These are phyloP conservation scores for Trifolium dubium DNA, from an alignment of 306 rosid species.

Conservation along the genomic window DNA sequence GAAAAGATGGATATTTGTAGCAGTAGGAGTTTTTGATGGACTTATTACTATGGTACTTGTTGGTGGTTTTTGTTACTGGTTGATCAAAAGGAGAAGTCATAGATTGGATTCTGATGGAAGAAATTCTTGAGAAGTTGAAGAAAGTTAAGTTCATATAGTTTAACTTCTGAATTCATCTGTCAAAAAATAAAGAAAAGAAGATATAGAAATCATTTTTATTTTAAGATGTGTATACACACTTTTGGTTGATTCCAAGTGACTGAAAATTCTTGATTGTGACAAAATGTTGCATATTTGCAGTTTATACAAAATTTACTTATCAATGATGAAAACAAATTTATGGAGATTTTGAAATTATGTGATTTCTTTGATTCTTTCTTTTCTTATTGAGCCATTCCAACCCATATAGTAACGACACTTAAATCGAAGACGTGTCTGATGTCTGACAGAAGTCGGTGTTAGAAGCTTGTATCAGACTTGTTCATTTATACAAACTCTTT, in stretches of 20 bases:
- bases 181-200: neutral
- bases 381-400: too few relatives aligned
- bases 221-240: slow-evolving; percentile 39
- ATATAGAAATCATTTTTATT: slow-evolving; percentile 38
- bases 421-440: too few relatives aligned
- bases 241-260: slow-evolving; percentile 46
- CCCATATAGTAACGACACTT: too few relatives aligned
- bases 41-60: slow-evolving; percentile 64
- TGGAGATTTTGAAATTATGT: neutral
- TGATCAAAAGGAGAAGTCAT: slow-evolving; percentile 52
- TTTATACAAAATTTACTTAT: slow-evolving; percentile 27
- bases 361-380: slow-evolving; percentile 1
- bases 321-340: slow-evolving; percentile 33
- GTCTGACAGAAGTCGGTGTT: too few relatives aligned
- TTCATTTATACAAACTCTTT: too few relatives aligned
- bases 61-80: slow-evolving; percentile 74
- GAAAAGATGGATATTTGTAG: slow-evolving; percentile 74
- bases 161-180: slow-evolving; percentile 35
- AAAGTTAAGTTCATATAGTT: slow-evolving; percentile 35
- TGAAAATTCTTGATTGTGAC: slow-evolving; percentile 32
- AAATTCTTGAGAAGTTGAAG: slow-evolving; percentile 42
- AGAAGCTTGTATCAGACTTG: too few relatives aligned
- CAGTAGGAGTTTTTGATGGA: slow-evolving; percentile 82
- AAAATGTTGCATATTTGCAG: slow-evolving; percentile 36
- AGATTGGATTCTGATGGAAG: slow-evolving; percentile 39